Conservation (phyloP, 1,284 basidiomycete species). For the Bothia castanella region DNA sequence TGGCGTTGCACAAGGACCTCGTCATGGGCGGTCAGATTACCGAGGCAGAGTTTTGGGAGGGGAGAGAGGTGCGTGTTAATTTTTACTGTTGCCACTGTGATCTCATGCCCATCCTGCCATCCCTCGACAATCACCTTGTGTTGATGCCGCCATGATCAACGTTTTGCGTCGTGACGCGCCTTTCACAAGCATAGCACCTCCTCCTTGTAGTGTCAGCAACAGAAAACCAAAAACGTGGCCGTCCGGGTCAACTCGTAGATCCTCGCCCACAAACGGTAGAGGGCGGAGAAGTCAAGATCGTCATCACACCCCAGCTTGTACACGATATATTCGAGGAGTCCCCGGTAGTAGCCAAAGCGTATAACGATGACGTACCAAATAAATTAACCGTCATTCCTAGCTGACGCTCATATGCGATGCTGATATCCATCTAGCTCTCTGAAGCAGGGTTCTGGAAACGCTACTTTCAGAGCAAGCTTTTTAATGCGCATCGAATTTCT, state of each 20-base stretch:
- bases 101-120: slow-evolving; percentile 1
- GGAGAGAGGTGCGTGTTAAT: slow-evolving; percentile 68
- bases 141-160: no score
- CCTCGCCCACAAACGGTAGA: slow-evolving; percentile 80
- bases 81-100: not conserved
- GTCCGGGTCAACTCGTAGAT: slow-evolving; percentile 84
- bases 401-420: not conserved
- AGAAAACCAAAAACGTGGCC: slow-evolving; percentile 75
- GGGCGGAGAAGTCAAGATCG: slow-evolving; percentile 82
- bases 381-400: slow-evolving; percentile 48
- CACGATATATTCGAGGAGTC: slow-evolving; percentile 98
- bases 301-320: slow-evolving; percentile 89
- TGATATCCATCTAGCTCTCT: slow-evolving; percentile 53
- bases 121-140: no score
- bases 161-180: no score
- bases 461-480: slow-evolving; percentile 94
- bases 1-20: slow-evolving; percentile 77
- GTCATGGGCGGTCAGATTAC: slow-evolving; percentile 83
- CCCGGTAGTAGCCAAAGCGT: slow-evolving; percentile 89
- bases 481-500: slow-evolving; percentile 91
- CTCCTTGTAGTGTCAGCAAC: slow-evolving; percentile 66
- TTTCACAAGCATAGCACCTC: slow-evolving; percentile 49
- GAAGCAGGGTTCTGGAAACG: slow-evolving; percentile 95
- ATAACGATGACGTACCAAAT: slow-evolving; percentile 87
- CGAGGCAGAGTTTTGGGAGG: slow-evolving; percentile 94